A percentile compares a stretch with the other conserved stretches of the same genome.
Conservation (phyloP, 2,329 filamentous ascomycete species). For the Calonectria naviculata region DNA sequence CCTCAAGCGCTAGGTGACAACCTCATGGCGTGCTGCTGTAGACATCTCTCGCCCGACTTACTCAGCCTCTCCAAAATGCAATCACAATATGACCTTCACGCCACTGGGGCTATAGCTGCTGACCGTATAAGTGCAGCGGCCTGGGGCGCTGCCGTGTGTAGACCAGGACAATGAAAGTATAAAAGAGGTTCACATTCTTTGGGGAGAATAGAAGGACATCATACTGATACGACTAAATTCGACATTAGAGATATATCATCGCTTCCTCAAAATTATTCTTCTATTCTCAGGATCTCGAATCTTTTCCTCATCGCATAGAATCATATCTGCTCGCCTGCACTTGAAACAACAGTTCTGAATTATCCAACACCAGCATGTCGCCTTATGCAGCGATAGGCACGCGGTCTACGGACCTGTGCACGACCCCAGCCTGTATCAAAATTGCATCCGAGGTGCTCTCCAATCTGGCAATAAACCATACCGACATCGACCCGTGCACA, state of each 20-base stretch:
- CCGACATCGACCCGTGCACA: conserved; percentile 73
- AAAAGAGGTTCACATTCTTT: neutral
- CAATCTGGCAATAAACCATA: conserved; percentile 56
- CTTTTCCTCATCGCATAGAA: neutral
- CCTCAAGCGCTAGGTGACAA: neutral
- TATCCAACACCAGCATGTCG: neutral
- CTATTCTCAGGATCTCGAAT: neutral
- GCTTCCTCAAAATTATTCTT: neutral
- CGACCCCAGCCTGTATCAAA: conserved; percentile 43
- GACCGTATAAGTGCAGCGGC: neutral
- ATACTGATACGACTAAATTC: neutral
- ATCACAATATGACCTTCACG: neutral
- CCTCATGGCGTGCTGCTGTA: neutral
- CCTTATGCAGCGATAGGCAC: neutral
- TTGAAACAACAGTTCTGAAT: neutral
- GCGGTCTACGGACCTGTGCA: conserved; percentile 15
- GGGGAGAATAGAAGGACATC: neutral
- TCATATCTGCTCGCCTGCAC: neutral
- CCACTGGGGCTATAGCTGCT: neutral
- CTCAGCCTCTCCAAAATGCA: neutral
- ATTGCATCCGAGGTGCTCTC: conserved; percentile 45
- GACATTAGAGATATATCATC: neutral
- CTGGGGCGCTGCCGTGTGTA: neutral
- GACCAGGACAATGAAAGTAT: neutral
- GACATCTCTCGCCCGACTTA: neutral